Evolutionary conservation across 768 basidiomycete genomes (phyloP), one percentile per base, ranked within the genome.

Genomic region (Auricularia cornea): DNA sequence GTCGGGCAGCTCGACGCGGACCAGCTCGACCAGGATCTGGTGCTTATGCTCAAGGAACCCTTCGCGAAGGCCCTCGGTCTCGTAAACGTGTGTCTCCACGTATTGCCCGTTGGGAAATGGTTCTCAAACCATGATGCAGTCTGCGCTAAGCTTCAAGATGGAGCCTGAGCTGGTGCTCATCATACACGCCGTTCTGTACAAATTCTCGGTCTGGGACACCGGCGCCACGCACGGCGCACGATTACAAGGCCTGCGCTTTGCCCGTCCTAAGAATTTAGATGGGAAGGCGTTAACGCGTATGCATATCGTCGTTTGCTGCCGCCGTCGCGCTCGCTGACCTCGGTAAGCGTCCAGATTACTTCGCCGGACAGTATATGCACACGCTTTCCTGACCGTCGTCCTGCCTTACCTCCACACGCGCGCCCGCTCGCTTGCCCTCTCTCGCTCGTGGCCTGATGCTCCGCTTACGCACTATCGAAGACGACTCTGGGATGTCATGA

Each of bases 1-100:
- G 93, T 98, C 59, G 89, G 90, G 8, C 92, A 96, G 73, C 84
- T 98, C 61, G 96, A 98, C 73, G 86, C 95, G 3, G 89, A 93
- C 68, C 80, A 95, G 28, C 81, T 98, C 59, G 96, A 98, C 76
- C 84, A 87, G 67, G 94, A 97, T 66, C 83, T 98, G 20, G 84
- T 89, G 33, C 82, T 86, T 31, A 76, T 97, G 64, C 80, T 98
- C 33, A 85, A 84, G 69, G 90, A 90, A 61, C 94, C 94, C n/a
- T 73, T 98, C 59, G 78, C 79, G 66, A 88, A 83, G 64, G 86
- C 94, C 1, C 74, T 96, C 26, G 79, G 82, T 29, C 75, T 86
- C 16, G 76, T 92, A 59, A 83, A 83, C 67, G 92, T 93, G 74
- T 66, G 85, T 74, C 16, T 23, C 59, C 54, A 28, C 61, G n/a